These are phyloP conservation scores for Dactylellina cionopaga DNA, from an alignment of 2,329 filamentous ascomycete genomes.

Conservation along the genomic window DNA sequence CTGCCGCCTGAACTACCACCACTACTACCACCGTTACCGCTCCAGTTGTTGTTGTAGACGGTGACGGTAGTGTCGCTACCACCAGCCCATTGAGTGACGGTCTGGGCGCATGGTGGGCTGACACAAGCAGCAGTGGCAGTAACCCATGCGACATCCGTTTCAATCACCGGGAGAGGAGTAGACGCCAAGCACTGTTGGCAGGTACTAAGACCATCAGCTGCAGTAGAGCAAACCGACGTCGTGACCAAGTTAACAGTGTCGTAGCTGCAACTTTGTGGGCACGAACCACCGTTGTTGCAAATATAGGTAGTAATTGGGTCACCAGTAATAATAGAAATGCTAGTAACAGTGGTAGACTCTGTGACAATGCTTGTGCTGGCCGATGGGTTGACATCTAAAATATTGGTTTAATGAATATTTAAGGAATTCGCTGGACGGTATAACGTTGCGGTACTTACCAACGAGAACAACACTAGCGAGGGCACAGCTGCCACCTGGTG, in stretches of 20 bases:
- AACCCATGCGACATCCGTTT: constrained; percentile 30
- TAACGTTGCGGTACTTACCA: constrained; percentile 11
- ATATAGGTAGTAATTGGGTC: constrained; percentile 33
- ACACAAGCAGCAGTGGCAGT: constrained; percentile 34
- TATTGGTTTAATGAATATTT: not conserved
- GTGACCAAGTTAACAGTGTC: constrained; percentile 31
- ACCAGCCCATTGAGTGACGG: constrained; percentile 4
- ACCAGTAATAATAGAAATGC: constrained; percentile 35
- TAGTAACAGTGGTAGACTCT: constrained; percentile 24
- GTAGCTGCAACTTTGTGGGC: constrained; percentile 20
- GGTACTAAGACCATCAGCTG: constrained; percentile 28
- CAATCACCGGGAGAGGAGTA: constrained; percentile 23
- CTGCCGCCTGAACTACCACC: not conserved
- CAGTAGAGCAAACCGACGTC: constrained; percentile 33
- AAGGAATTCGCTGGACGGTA: not conserved
- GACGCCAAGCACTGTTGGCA: constrained; percentile 31
- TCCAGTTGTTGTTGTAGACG: constrained; percentile 4
- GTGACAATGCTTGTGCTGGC: constrained; percentile 19
- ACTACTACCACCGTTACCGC: not conserved
- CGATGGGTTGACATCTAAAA: not conserved
- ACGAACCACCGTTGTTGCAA: constrained; percentile 37
- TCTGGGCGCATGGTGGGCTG: constrained; percentile 32
- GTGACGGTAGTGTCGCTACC: constrained; percentile 31
- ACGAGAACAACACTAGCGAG: not conserved
- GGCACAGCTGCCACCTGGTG: constrained; percentile 26